Evolutionary conservation across 305 asterid species (phyloP).

Genomic region (Fraxinus nigra): DNA sequence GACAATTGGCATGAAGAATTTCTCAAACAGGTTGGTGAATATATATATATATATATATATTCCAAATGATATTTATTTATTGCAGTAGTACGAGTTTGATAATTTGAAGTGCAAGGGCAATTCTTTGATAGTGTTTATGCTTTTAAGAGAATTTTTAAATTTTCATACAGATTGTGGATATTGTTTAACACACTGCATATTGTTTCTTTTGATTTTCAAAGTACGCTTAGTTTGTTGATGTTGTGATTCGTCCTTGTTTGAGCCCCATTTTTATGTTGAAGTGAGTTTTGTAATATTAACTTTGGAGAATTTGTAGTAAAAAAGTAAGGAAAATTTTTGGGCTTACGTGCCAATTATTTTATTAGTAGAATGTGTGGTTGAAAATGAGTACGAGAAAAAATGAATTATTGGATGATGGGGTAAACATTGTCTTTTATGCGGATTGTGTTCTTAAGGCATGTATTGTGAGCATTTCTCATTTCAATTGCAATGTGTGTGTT

Average conservation of each 20-base stretch:
- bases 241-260: not conserved
- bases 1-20: slow-evolving; percentile 99
- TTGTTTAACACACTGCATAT: not conserved
- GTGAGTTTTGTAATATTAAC: not conserved
- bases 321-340: too few relatives aligned
- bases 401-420: too few relatives aligned
- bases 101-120: not conserved
- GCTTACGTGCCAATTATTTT: too few relatives aligned
- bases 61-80: not conserved
- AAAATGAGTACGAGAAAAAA: too few relatives aligned
- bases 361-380: too few relatives aligned
- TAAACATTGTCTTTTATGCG: not conserved
- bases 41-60: not conserved
- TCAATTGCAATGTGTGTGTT: not conserved
- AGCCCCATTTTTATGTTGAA: not conserved
- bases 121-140: not conserved
- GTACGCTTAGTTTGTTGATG: not conserved
- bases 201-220: not conserved
- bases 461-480: not conserved
- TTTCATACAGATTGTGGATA: not conserved
- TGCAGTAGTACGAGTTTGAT: not conserved
- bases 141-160: not conserved
- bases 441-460: not conserved
- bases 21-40: slow-evolving; percentile 83
- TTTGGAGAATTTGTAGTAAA: too few relatives aligned